phyloP scores from a whole-genome alignment of 2,329 filamentous ascomycete species.

The Botrytis fabae region DNA sequence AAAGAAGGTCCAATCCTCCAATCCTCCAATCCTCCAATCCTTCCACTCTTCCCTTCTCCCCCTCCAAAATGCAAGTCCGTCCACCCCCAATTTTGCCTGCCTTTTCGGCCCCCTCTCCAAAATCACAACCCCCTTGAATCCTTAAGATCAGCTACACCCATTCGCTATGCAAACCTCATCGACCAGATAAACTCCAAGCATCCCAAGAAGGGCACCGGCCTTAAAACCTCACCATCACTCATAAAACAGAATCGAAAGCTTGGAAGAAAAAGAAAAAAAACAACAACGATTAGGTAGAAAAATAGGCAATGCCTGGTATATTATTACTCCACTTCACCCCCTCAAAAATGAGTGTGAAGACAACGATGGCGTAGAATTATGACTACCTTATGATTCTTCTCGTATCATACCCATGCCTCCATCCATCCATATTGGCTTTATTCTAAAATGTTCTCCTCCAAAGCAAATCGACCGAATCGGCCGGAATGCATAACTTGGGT shows the following conservation, averaged over 20 bases:
- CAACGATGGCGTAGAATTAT: neutral
- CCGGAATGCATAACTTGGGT: neutral
- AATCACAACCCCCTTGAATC: neutral
- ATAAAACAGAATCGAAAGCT: neutral
- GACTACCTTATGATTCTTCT: conserved; percentile 1
- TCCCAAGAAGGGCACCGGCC: neutral
- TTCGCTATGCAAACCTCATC: neutral
- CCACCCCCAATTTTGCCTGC: neutral
- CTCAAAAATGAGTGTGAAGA: neutral
- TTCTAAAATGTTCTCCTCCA: conserved; percentile 6
- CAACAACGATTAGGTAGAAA: neutral
- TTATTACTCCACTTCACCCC: neutral
- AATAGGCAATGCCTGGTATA: neutral
- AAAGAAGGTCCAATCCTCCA: neutral
- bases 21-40: neutral
- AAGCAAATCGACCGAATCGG: neutral
- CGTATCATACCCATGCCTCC: neutral
- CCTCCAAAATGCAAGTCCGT: neutral
- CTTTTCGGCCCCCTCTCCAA: neutral
- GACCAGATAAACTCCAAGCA: neutral
- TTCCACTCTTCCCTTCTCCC: neutral
- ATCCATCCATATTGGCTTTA: neutral
- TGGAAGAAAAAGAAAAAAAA: neutral
- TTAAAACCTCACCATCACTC: neutral
- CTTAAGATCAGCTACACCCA: neutral